Base-by-base conservation (phyloP, 2,329 filamentous ascomycete genomes). In the Aspergillus bombycis region DNA sequence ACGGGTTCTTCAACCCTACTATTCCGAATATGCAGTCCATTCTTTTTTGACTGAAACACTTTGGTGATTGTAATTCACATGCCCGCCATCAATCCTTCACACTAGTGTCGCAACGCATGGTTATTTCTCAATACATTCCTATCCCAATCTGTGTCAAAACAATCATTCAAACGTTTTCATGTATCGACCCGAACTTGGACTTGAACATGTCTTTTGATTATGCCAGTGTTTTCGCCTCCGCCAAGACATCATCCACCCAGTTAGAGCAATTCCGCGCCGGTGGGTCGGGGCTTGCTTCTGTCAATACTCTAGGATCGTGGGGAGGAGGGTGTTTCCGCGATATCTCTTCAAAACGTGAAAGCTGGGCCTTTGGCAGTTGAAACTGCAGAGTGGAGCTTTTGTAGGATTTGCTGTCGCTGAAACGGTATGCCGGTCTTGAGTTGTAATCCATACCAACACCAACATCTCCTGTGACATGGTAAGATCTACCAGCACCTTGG, bases 141-240 rank as follows among this genome's bases (percentile, higher is more conserved):
- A 6, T 11, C 34, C 34, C 34, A 38, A 38, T 38, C 34, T 38
- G 14, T 9, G 2, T 11, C 4, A 38, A 38, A 38, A 16, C 9
- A 11, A 38, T 38, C 14, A 11, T 16, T 38, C 34, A 4, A 38
- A 41, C 4, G 6, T 16, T 41, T 41, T 16, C 38, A 41, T 41
- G 38, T 19, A 19, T 41, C 16, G 12, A 41, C 38, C 14, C 16
- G 38, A 41, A 30, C 28, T 30, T 30, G 28, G 28, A 41, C 38
- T 41, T 19, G 38, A 41, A 14, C 16, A 41, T 19, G 6, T 4
- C 3, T 19, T 41, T 19, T 66, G 78, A 86, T 23, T 83, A 58
- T 34, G 46, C 60, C 60, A 60, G 30, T 8, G 28, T 46, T 30
- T 41, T 60, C 19, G 23, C 58, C 50, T 45, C 48, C 16, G 58